Base-by-base conservation (phyloP, 345 rosid genomes). In the Bruguiera gymnorhiza region DNA sequence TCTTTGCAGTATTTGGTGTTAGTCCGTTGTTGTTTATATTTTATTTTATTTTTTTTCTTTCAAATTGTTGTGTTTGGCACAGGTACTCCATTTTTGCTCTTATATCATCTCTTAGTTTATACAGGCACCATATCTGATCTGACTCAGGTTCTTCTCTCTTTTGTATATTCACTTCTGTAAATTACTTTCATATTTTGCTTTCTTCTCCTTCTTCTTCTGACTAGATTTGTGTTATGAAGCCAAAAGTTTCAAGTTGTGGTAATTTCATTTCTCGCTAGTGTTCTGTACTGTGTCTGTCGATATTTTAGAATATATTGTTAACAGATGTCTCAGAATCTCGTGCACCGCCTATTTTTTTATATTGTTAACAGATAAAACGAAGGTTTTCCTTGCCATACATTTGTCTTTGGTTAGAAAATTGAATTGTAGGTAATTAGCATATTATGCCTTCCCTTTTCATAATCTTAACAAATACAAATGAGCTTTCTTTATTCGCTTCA, bases 21-120 rank as follows among this genome's bases (percentile, higher is more conserved):
- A 5, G 34, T 6, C 34, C 34, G 6, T 32, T 6, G 34, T 32
- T 32, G 5, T 32, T 32, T 6, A 32, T 32, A 32, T 5, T 32
- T 32, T 32, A 6, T 30, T 2, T 3, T 6, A 6, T 1, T 32
- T 6, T 32, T 32, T 32, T 32, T 5, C 32, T 31, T 32, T 1
- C 6, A 32, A 32, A 32, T 32, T 32, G 34, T 6, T 32, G 34
- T 32, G 6, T 32, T 32, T 5, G 34, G 34, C 6, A 32, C 87
- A 84, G 90, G 78, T 74, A 70, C 63, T 84, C 76, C 65, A 48
- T 76, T 76, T 74, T 60, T 58, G 10, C 78, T 31, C 69, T 64
- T 70, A 30, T 64, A 43, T 77, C 75, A 30, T 81, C 83, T 78
- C 67, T 70, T 69, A 65, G 75, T 73, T 83, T 84, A 69, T 76